phyloP scores from a whole-genome alignment of 2,329 filamentous ascomycete species.

The Hymenoscyphus occultus region DNA sequence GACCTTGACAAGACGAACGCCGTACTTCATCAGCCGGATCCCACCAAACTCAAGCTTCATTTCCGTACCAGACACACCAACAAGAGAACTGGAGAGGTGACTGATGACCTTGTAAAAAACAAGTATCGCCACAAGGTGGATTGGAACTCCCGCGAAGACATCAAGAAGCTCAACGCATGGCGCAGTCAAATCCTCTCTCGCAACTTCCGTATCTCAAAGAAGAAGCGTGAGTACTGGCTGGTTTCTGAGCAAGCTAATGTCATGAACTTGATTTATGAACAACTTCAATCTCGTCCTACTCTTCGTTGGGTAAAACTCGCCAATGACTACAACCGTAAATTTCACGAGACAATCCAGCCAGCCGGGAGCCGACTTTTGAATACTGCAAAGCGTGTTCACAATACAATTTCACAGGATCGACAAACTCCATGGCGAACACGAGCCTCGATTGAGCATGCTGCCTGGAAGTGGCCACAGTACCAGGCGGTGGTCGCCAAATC shows the following conservation, averaged over 20 bases:
- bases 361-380: not conserved
- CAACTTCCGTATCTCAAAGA: not conserved
- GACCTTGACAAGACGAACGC: not conserved
- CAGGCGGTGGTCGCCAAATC: not conserved
- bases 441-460: not conserved
- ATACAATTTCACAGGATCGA: not conserved
- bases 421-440: not conserved
- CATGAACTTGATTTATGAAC: not conserved
- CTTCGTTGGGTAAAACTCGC: not conserved
- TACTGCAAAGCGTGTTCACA: too few relatives aligned
- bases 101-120: not conserved
- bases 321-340: not conserved
- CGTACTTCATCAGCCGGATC: not conserved
- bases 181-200: not conserved
- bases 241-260: not conserved
- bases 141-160: not conserved
- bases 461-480: not conserved
- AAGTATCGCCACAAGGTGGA: not conserved
- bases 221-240: not conserved
- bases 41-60: not conserved
- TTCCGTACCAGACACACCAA: not conserved
- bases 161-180: constrained; percentile 3
- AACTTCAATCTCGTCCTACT: not conserved
- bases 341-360: not conserved
- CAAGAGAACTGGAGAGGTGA: not conserved